Conservation (phyloP, 495 filamentous ascomycete species). For the Endocarpon pusillum region DNA sequence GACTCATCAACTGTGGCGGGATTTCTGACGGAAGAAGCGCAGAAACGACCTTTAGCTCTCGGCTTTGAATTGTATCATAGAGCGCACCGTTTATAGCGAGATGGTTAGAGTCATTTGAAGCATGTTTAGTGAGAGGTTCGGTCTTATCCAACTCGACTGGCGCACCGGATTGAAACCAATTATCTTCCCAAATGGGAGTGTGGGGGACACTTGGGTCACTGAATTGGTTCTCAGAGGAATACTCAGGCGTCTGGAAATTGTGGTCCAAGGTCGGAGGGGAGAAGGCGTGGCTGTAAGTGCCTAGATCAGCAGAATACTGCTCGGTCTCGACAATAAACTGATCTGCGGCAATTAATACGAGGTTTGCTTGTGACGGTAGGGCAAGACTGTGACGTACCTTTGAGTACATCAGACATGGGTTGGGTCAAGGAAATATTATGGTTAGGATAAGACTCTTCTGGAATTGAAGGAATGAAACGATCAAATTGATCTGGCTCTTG, state of each 20-base stretch:
- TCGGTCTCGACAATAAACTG: too few relatives aligned
- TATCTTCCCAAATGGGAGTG: conserved; percentile 1
- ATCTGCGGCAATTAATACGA: too few relatives aligned
- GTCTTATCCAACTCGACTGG: neutral
- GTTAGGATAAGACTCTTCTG: too few relatives aligned
- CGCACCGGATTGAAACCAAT: neutral
- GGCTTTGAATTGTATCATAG: neutral
- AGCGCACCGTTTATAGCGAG: neutral
- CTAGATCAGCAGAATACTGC: too few relatives aligned
- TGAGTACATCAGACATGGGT: too few relatives aligned
- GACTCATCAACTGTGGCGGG: conserved; percentile 10
- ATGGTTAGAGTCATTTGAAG: neutral
- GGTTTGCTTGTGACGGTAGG: too few relatives aligned
- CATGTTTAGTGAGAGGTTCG: neutral
- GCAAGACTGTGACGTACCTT: too few relatives aligned
- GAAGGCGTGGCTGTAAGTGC: neutral
- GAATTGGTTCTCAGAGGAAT: neutral
- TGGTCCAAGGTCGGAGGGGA: neutral
- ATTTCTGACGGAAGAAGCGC: neutral
- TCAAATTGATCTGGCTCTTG: too few relatives aligned
- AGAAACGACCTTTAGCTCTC: neutral
- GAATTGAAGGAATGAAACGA: too few relatives aligned
- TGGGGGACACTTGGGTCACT: neutral
- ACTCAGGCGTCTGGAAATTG: neutral
- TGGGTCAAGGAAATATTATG: too few relatives aligned